Base-by-base conservation (phyloP, 2,329 filamentous ascomycete species). In the Microsporum audouinii region DNA sequence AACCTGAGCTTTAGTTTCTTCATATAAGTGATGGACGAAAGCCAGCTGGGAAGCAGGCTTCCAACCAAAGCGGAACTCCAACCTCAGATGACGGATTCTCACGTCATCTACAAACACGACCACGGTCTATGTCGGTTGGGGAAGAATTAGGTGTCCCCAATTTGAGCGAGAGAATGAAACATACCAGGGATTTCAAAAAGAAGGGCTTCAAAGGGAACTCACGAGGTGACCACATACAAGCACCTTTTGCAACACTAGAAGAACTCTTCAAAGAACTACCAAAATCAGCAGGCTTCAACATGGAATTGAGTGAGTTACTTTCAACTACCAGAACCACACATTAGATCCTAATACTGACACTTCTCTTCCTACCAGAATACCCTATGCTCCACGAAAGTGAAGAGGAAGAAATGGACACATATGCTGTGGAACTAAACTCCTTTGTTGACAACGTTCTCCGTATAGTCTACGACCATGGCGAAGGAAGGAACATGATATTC, bases 161-260 rank as follows among this genome's bases (percentile, higher is more conserved):
- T 64, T 76, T 83, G 63, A 82, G 86, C 17, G 92, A 97, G 72
- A 88, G 90, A 62, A 96, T 99, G 89, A 96, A 95, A 76, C 90
- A 97, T 75, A 99, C 94, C 0, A 84, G 90, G 17, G 92, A 96
- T 71, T 96, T 91, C 77, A 96, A 96, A 73, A 83, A 83, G 68
- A 92, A 96, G 71, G 94, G 94, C 0, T 99, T 88, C 82, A 99
- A 99, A 75, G 92, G 87, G 57, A 99, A 99, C 73, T 91, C 86
- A 3, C 87, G 94, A 3, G 94, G 92, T 59, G 91, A 90, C 71
- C 95, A 95, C 68, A 97, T 99, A 68, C 92, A 97, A 72, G 90
- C 89, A 0, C 91, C 92, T 0, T 99, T 99, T 75, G 91, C 92
- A 5, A 99, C 94, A 0, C 80, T 99, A 3, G 91, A 96, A 73